Evolutionary conservation across 2,329 filamentous ascomycete species (phyloP), one percentile per base, ranked within the genome.

Genomic region (Fusarium stilboides): DNA sequence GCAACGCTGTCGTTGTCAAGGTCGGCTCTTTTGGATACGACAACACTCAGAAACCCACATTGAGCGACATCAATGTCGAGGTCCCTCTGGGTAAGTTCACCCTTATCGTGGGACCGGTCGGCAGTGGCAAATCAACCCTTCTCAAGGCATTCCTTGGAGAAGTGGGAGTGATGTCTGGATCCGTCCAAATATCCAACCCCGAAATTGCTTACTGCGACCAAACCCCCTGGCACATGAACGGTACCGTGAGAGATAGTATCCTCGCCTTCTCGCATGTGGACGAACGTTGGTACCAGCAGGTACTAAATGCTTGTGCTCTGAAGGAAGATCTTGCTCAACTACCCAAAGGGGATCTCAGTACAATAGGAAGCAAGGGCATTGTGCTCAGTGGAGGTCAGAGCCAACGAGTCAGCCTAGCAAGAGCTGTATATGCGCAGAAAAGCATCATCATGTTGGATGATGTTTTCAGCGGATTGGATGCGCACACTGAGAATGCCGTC

Each of bases 371-470:
- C 12, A 77, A 77, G 42, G 80, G 80, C 0, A 77, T 80, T 17
- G 74, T 73, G 0, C 65, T 82, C 10, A 82, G 79, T 6, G 80
- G 81, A 22, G 80, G 80, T 0, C 79, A 82, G 59, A 78, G 74
- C 8, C 76, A 79, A 28, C 68, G 79, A 17, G 62, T 80, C 14
- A 74, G 72, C 12, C 64, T 80, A 1, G 76, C 78, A 1, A 61
- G 77, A 44, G 76, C 77, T 8, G 7, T 79, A 2, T 79, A 78
- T 31, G 71, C 78, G 0, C 67, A 72, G 3, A 69, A 72, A 14
- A 42, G 56, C 2, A 36, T 71, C 0, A 20, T 79, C 2, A 49
- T 79, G 0, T 40, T 80, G 0, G 78, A 80, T 39, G 78, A 79
- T 33, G 68, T 79, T 3, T 75, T 79, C 6, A 79, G 75, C 24